Base-by-base conservation (phyloP, 1,284 basidiomycete species). In the Schizophyllum amplum region DNA sequence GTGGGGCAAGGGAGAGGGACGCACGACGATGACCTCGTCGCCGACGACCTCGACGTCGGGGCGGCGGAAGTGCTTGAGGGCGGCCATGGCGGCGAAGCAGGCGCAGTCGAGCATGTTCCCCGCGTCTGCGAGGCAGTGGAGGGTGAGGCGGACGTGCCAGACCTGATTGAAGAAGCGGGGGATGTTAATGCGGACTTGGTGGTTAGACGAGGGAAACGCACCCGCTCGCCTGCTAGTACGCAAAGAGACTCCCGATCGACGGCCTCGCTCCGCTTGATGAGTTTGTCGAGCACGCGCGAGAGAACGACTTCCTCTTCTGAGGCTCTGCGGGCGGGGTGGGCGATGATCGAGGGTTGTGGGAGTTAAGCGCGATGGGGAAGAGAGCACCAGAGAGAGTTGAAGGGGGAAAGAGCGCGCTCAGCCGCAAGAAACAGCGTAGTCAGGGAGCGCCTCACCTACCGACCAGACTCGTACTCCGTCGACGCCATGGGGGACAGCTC, bases 21-120 rank as follows among this genome's bases (percentile, higher is more conserved):
- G 62, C 66, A 98, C 93, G 48, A 94, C 75, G 22, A 83, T 94
- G 15, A 97, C 86, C 64, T 97, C 92, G 55, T 94, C 90, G 0
- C 95, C 94, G 5, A 90, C 78, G 5, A 98, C 92, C 64, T 96
- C 90, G 4, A 98, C 89, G 61, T 99, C 96, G 5, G 95, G 92
- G 64, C 89, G 79, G 61, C 94, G 77, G 74, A 94, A 98, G 67
- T 98, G 95, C 61, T 87, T 86, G 25, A 99, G 78, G 1, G 94
- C 93, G 1, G 91, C 81, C 62, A 98, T 90, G 1, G 90, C 88
- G 0, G 93, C 94, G 23, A 98, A 75, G 61, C 92, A 94, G 1
- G 94, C 94, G 60, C 94, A 96, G 67, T 98, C 95, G n/a, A 98
- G 80, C 69, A 98, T 79, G 65, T 97, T 97, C 1, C 96, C 97